These are phyloP conservation scores for Simplicillium aogashimaense DNA, from an alignment of 2,329 filamentous ascomycete genomes.

Conservation along the genomic window DNA sequence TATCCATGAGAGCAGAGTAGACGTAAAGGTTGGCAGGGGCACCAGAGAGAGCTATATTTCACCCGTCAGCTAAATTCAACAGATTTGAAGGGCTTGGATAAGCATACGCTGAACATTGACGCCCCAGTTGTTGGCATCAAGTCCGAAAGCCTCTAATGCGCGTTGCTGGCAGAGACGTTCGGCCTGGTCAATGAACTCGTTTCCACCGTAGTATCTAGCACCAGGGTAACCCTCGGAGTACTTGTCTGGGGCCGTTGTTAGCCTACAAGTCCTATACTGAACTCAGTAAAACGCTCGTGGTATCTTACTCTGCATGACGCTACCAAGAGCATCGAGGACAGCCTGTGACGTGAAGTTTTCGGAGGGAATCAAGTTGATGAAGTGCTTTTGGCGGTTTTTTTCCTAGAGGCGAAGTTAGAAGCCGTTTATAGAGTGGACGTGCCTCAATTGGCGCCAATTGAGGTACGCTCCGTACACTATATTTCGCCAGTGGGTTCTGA, in stretches of 20 bases:
- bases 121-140: constrained; percentile 83
- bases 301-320: constrained; percentile 80
- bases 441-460: neutral
- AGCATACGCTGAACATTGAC: constrained; percentile 83
- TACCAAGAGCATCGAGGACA: constrained; percentile 82
- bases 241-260: constrained; percentile 56
- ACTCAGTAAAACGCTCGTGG: constrained; percentile 2
- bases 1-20: constrained; percentile 85
- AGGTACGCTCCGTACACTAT: no score
- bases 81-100: neutral
- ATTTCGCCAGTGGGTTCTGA: no score
- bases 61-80: neutral
- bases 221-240: constrained; percentile 98
- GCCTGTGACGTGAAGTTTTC: constrained; percentile 95
- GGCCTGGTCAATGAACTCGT: constrained; percentile 88
- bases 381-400: constrained; percentile 93
- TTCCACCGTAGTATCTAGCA: constrained; percentile 92
- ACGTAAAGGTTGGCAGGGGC: constrained; percentile 76
- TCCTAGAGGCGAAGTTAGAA: constrained; percentile 45
- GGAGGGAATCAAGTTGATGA: constrained; percentile 93
- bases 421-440: neutral
- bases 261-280: constrained; percentile 4
- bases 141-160: constrained; percentile 76
- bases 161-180: constrained; percentile 85
- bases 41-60: constrained; percentile 62